Conservation (phyloP, 148 eudicot genomes). For the Spergularia bocconei region DNA sequence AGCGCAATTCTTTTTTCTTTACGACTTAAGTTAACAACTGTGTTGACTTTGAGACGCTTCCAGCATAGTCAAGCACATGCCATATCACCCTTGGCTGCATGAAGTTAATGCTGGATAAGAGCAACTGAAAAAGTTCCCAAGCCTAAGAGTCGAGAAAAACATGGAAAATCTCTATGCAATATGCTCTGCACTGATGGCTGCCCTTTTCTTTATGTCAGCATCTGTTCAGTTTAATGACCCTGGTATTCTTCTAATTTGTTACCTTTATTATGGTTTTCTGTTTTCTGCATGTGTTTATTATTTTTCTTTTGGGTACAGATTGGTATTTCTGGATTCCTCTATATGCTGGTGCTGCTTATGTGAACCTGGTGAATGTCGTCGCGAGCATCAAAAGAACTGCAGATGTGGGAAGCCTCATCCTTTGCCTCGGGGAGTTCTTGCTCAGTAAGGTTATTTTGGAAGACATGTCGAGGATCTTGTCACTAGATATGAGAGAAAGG, state of each 20-base stretch:
- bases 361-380: conserved; percentile 42
- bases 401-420: conserved; percentile 24
- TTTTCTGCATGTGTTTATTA: not conserved
- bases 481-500: conserved; percentile 52
- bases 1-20: no score
- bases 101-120: not conserved
- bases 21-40: no score
- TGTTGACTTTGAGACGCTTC: no score
- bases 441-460: conserved; percentile 42
- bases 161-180: conserved; percentile 27
- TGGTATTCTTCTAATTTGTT: conserved; percentile 28
- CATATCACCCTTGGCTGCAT: no score
- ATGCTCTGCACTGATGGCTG: conserved; percentile 57
- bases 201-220: conserved; percentile 52
- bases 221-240: conserved; percentile 53
- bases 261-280: not conserved
- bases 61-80: no score
- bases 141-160: not conserved
- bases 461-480: conserved; percentile 42
- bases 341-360: conserved; percentile 46
- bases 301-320: conserved; percentile 31
- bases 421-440: conserved; percentile 40
- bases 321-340: conserved; percentile 71
- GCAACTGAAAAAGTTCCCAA: not conserved
- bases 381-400: not conserved